phyloP scores from a whole-genome alignment of 495 filamentous ascomycete genomes.

The Tuber borchii region DNA sequence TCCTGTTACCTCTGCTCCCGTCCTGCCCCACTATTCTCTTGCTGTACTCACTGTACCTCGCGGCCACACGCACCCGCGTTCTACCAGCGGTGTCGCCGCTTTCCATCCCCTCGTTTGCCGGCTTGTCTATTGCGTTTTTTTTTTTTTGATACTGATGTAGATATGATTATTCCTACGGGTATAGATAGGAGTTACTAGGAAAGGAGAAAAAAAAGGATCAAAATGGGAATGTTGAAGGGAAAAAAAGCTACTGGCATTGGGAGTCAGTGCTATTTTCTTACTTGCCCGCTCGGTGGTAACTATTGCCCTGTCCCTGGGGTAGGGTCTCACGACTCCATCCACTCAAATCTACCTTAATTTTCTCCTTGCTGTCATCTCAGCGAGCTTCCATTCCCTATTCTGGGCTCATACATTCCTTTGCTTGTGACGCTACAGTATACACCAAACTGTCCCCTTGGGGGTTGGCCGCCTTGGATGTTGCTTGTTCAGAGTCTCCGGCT shows the following conservation, averaged over 20 bases:
- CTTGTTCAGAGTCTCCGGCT: background rate
- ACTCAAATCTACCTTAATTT: conserved; percentile 10
- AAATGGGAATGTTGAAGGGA: background rate
- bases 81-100: background rate
- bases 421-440: conserved; percentile 25
- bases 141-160: conserved; percentile 2
- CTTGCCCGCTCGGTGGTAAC: background rate
- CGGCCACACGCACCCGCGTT: conserved; percentile 26
- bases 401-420: background rate
- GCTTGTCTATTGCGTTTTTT: background rate
- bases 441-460: conserved; percentile 7
- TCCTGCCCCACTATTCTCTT: background rate
- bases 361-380: conserved; percentile 1
- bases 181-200: background rate
- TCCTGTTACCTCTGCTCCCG: background rate
- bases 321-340: background rate
- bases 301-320: background rate
- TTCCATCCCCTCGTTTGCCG: background rate
- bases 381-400: background rate
- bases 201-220: background rate
- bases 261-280: background rate
- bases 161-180: background rate
- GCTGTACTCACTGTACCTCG: conserved; percentile 1
- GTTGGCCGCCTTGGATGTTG: conserved; percentile 11
- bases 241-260: background rate